Conservation (phyloP, 495 filamentous ascomycete genomes). For the Glonium stellatum region DNA sequence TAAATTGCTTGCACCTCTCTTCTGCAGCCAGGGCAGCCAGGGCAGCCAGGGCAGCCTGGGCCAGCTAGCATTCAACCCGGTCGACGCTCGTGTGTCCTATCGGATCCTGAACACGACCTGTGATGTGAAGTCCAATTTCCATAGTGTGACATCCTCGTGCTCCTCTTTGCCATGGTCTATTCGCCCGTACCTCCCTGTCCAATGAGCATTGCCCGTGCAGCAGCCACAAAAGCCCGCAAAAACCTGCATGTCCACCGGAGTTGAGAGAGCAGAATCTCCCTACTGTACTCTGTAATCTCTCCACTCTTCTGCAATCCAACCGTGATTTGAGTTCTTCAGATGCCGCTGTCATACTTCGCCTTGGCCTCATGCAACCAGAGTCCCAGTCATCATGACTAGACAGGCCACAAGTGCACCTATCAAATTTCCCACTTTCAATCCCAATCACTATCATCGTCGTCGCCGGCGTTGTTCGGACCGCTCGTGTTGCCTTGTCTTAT, state of each 20-base stretch:
- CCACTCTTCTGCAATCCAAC: background rate
- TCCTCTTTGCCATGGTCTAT: background rate
- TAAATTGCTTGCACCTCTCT: background rate
- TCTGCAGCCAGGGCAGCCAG: background rate
- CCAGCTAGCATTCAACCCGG: too few species aligned
- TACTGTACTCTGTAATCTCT: background rate
- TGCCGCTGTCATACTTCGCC: background rate
- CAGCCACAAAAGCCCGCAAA: too few species aligned
- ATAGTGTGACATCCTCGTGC: background rate
- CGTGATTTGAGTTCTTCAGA: background rate
- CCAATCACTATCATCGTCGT: constrained; percentile 37
- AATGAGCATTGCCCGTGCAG: too few species aligned
- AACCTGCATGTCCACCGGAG: background rate
- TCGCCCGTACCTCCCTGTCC: background rate
- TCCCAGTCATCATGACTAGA: background rate
- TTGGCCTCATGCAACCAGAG: background rate
- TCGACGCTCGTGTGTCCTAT: background rate
- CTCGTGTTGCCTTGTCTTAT: constrained; percentile 34
- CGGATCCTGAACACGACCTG: background rate
- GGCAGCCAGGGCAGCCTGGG: too few species aligned
- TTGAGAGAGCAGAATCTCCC: background rate
- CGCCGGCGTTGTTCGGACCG: background rate
- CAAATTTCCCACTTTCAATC: constrained; percentile 23
- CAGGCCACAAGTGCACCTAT: background rate
- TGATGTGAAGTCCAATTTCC: background rate